These are phyloP conservation scores for Arthrobotrys sphaeroides DNA, from an alignment of 2,329 filamentous ascomycete genomes.

Conservation along the genomic window DNA sequence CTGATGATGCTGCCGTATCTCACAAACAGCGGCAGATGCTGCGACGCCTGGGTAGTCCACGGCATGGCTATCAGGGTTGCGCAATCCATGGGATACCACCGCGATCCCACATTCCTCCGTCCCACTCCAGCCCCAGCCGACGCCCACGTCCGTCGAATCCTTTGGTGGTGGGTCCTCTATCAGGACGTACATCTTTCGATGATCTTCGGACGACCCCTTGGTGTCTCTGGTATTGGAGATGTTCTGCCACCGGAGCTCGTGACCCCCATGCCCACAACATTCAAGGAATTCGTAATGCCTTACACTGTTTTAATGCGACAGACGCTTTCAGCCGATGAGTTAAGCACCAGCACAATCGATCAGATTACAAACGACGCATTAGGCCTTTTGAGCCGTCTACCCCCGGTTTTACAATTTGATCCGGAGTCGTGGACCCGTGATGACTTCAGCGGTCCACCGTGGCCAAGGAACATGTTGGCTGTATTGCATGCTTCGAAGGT, in stretches of 20 bases:
- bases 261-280: constrained; percentile 42
- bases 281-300: constrained; percentile 44
- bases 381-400: constrained; percentile 18
- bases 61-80: constrained; percentile 50
- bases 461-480: constrained; percentile 49
- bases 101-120: constrained; percentile 36
- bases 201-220: constrained; percentile 48
- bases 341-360: constrained; percentile 28
- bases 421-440: constrained; percentile 31
- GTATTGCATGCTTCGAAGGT: constrained; percentile 48
- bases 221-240: constrained; percentile 45
- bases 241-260: constrained; percentile 41
- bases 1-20: constrained; percentile 51
- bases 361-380: constrained; percentile 15
- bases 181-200: constrained; percentile 50
- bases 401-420: constrained; percentile 32
- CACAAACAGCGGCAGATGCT: constrained; percentile 50
- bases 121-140: constrained; percentile 32
- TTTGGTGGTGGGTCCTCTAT: constrained; percentile 52
- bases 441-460: constrained; percentile 37
- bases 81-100: constrained; percentile 50
- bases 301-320: constrained; percentile 51
- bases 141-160: constrained; percentile 42
- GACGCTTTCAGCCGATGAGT: constrained; percentile 31
- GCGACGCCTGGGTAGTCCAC: constrained; percentile 49